Conservation (phyloP, 495 filamentous ascomycete genomes). For the Amphirosellinia nigrospora region DNA sequence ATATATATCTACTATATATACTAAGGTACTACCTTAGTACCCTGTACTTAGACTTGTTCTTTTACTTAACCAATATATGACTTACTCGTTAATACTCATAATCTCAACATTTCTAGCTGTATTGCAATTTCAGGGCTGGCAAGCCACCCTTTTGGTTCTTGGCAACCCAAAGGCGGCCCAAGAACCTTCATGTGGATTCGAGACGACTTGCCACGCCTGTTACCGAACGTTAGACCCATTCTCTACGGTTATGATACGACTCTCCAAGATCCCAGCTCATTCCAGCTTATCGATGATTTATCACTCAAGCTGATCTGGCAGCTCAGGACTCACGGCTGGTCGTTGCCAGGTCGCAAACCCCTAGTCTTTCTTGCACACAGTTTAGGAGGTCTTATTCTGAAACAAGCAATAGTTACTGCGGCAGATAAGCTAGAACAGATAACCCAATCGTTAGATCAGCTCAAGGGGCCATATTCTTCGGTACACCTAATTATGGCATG, state of each 20-base stretch:
- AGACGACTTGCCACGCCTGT: slow-evolving; percentile 37
- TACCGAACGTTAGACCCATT: slow-evolving; percentile 34
- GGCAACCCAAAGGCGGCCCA: slow-evolving; percentile 29
- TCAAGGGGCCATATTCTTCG: slow-evolving; percentile 43
- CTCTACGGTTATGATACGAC: slow-evolving; percentile 41
- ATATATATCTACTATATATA: too few species aligned
- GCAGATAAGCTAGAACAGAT: neutral
- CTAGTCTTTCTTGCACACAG: neutral
- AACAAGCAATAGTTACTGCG: neutral
- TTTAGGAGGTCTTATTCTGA: neutral
- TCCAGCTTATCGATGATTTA: slow-evolving; percentile 34
- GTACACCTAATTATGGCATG: slow-evolving; percentile 42
- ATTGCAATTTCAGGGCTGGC: slow-evolving; percentile 33
- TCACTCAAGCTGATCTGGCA: slow-evolving; percentile 24
- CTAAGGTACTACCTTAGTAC: too few species aligned
- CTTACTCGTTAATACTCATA: too few species aligned
- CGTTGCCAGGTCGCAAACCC: neutral
- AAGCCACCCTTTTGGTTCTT: slow-evolving; percentile 29
- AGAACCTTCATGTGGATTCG: slow-evolving; percentile 42
- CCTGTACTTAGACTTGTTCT: too few species aligned
- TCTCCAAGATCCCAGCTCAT: slow-evolving; percentile 22
- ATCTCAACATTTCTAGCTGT: slow-evolving; percentile 26
- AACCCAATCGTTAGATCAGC: slow-evolving; percentile 25
- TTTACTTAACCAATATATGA: too few species aligned
- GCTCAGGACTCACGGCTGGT: slow-evolving; percentile 10